Conservation (phyloP, 2,329 filamentous ascomycete genomes). For the Aspergillus tubingensis region DNA sequence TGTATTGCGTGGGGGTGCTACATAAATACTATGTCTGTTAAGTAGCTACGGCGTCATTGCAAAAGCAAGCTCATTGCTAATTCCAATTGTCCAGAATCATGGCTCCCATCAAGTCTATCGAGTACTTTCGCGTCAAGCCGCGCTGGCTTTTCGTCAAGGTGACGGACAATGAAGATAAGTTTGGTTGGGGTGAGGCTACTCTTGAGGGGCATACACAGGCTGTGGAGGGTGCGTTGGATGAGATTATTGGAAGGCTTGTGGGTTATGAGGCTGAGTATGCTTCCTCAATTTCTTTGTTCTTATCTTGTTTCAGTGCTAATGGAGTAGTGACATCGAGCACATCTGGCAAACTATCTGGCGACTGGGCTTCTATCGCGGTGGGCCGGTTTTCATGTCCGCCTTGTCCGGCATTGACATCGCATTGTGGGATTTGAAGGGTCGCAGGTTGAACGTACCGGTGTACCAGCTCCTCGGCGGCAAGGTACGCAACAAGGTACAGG, state of each 20-base stretch:
- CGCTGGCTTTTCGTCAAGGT: conserved; percentile 80
- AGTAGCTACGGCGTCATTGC: no score
- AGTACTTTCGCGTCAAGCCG: conserved; percentile 74
- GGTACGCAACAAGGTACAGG: conserved; percentile 66
- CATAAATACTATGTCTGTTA: no score
- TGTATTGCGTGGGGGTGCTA: no score
- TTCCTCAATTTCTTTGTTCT: rapidly evolving
- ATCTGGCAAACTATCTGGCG: conserved; percentile 77
- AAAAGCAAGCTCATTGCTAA: no score
- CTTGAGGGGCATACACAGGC: conserved; percentile 74
- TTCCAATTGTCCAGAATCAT: conserved; percentile 30
- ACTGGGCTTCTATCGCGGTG: conserved; percentile 73
- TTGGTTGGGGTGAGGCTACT: conserved; percentile 75
- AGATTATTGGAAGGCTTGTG: conserved; percentile 61
- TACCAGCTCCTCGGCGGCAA: conserved; percentile 75
- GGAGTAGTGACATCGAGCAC: conserved; percentile 71
- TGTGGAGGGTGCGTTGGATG: conserved; percentile 72
- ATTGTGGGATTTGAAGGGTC: conserved; percentile 74
- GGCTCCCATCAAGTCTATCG: conserved; percentile 66
- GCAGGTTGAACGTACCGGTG: conserved; percentile 66
- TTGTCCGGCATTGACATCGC: conserved; percentile 77
- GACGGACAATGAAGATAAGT: conserved; percentile 65
- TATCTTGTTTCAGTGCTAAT: no score
- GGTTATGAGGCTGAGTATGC: conserved; percentile 71
- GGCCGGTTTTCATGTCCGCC: conserved; percentile 78